Conservation (phyloP, 1,284 basidiomycete genomes). For the Ceratobasidium sp. region DNA sequence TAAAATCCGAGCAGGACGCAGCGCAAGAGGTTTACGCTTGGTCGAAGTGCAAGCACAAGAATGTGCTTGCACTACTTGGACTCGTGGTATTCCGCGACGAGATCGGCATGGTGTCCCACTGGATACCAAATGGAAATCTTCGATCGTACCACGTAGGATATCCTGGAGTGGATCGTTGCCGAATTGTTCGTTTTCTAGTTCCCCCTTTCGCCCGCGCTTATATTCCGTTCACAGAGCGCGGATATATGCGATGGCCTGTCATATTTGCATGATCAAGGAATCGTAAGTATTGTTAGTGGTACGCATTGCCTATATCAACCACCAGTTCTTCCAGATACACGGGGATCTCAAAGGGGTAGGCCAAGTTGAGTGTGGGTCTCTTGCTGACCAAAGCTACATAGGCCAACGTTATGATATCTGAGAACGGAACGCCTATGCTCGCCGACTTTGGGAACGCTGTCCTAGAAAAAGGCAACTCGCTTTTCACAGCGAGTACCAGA, state of each 20-base stretch:
- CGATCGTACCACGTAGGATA: neutral
- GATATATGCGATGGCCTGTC: too few relatives aligned
- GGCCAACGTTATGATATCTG: constrained; percentile 2
- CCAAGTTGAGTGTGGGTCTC: neutral
- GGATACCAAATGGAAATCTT: neutral
- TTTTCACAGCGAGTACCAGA: neutral
- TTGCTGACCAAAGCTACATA: neutral
- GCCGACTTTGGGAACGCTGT: constrained; percentile 5
- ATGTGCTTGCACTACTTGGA: too few relatives aligned
- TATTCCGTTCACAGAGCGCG: too few relatives aligned
- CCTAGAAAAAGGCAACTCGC: too few relatives aligned
- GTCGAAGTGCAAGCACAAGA: too few relatives aligned
- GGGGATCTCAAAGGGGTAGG: neutral
- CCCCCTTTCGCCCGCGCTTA: too few relatives aligned
- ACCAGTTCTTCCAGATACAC: neutral
- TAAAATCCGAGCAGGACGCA: neutral
- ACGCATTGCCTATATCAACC: neutral
- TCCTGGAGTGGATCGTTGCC: neutral
- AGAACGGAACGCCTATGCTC: neutral
- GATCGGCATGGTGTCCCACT: neutral
- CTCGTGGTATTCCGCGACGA: too few relatives aligned
- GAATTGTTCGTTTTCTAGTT: too few relatives aligned
- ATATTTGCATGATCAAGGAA: neutral
- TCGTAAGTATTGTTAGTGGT: neutral
- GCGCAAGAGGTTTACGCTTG: too few relatives aligned